A percentile compares a stretch with the other conserved stretches of the same genome.
Evolutionary conservation across 2,329 filamentous ascomycete genomes (phyloP).

Genomic region (Colletotrichum eleusines): DNA sequence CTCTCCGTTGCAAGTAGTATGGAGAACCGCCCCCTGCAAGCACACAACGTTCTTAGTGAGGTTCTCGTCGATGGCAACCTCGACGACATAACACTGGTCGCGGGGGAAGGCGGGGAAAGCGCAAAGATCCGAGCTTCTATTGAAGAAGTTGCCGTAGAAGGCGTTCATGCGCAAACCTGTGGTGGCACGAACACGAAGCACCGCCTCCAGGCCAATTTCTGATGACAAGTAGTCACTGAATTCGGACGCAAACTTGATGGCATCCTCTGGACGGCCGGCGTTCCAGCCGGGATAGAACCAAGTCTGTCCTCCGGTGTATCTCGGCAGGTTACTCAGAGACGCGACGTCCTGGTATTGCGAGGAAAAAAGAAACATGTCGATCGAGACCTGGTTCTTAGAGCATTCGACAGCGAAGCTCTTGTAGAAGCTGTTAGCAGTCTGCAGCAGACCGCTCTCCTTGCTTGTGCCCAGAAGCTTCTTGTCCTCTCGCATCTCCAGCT

Average conservation of each 20-base stretch:
- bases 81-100: slow-evolving; percentile 97
- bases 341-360: slow-evolving; percentile 98
- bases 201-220: slow-evolving; percentile 95
- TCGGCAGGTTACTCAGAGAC: slow-evolving; percentile 91
- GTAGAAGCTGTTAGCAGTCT: slow-evolving; percentile 96
- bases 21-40: slow-evolving; percentile 92
- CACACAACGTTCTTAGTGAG: slow-evolving; percentile 92
- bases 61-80: slow-evolving; percentile 97
- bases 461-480: slow-evolving; percentile 95
- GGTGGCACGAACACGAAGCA: slow-evolving; percentile 93
- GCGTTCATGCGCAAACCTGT: slow-evolving; percentile 96
- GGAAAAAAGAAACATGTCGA: slow-evolving; percentile 98
- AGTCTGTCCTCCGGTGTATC: slow-evolving; percentile 97
- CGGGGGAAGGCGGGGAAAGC: slow-evolving; percentile 98
- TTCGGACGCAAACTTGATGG: slow-evolving; percentile 96
- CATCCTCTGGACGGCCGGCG: slow-evolving; percentile 91
- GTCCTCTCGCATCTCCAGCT: slow-evolving; percentile 93
- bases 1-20: slow-evolving; percentile 98
- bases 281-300: slow-evolving; percentile 99
- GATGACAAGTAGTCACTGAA: slow-evolving; percentile 97
- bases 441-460: slow-evolving; percentile 88
- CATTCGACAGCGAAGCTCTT: slow-evolving; percentile 99
- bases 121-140: slow-evolving; percentile 95
- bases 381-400: slow-evolving; percentile 97
- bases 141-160: slow-evolving; percentile 99